Base-by-base conservation (phyloP, 2,329 filamentous ascomycete species). In the Ophiostoma angusticollis region DNA sequence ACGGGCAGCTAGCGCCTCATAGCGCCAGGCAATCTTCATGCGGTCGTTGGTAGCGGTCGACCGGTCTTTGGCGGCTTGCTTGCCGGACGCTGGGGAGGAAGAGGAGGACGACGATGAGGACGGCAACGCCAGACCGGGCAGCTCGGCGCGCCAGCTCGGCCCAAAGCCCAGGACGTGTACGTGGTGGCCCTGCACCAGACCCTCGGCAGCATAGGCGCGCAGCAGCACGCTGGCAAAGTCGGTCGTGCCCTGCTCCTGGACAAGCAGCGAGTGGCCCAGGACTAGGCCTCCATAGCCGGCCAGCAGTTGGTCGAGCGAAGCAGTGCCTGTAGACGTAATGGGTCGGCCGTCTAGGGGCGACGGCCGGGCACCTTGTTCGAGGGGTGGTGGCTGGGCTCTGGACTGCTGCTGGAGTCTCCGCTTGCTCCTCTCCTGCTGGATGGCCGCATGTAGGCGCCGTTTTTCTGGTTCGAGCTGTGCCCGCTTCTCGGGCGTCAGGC, bases 11-110 rank as follows among this genome's bases (percentile, higher is more conserved):
- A 96, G 60, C 24, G 77, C 73, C 59, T 96, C 87, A 61, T 98
- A 98, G 57, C 91, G 73, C 91, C 91, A 98, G 4, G 91, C 91
- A 64, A 98, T 98, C 64, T 94, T 96, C 91, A 98, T 96, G 59
- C 80, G 87, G 46, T 89, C 82, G 12, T 19, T 31, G 22, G 69
- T 67, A 2, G 59, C 52, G 3, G 55, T 48, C n/a, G n/a, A n/a
- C n/a, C n/a, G n/a, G 13, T 54, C 39, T 28, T 66, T 62, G 23
- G 67, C 49, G 40, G 57, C 62, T 49, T 48, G 44, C 30, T 52
- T 54, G 58, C 51, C 65, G 57, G 36, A n/a, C n/a, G n/a, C n/a
- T n/a, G n/a, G n/a, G n/a, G n/a, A n/a, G n/a, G n/a, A n/a, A n/a
- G n/a, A n/a, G n/a, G n/a, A n/a, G n/a, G n/a, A 66, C 60, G 46